phyloP scores from a whole-genome alignment of 2,329 filamentous ascomycete genomes.

The Talaromyces sp. region DNA sequence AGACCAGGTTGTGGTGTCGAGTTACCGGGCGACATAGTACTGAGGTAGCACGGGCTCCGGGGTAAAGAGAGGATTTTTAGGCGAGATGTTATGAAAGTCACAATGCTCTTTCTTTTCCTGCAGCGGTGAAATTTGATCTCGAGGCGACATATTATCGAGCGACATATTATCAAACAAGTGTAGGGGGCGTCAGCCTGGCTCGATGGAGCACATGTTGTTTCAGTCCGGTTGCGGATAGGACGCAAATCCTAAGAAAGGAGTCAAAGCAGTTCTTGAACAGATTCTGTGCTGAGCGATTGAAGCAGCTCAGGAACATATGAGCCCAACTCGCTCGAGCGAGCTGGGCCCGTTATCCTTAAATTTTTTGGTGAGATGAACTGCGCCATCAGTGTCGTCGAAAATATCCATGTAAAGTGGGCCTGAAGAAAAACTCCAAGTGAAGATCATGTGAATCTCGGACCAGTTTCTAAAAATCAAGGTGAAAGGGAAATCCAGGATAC shows the following conservation, averaged over 20 bases:
- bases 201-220: no score
- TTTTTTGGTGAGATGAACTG: no score
- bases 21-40: not conserved
- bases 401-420: no score
- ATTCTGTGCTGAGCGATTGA: not conserved
- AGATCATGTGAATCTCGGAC: no score
- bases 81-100: not conserved
- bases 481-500: no score
- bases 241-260: no score
- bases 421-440: no score
- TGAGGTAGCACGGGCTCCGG: not conserved
- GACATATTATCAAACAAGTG: not conserved
- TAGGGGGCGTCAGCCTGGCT: no score
- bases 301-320: not conserved
- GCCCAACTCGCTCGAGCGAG: not conserved
- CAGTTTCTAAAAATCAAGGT: no score
- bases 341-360: not conserved
- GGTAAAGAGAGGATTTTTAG: not conserved
- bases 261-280: not conserved
- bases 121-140: not conserved
- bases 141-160: not conserved
- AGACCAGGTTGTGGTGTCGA: not conserved
- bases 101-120: not conserved
- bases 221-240: no score
- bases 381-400: no score